These are phyloP conservation scores for Penicillium samsonianum DNA, from an alignment of 495 filamentous ascomycete species.

Conservation along the genomic window DNA sequence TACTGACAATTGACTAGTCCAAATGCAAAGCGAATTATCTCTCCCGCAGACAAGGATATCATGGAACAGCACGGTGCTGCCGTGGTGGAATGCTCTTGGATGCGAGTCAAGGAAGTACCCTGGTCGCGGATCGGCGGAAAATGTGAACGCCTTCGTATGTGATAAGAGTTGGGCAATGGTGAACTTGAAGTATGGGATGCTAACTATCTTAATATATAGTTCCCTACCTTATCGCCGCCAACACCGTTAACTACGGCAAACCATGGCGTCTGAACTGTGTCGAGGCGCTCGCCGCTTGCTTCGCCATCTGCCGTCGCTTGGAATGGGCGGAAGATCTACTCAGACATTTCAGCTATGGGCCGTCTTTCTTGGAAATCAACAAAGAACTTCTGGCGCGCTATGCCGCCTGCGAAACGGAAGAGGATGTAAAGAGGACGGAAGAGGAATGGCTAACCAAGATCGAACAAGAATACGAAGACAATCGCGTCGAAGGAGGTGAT, in stretches of 20 bases:
- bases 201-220: slow-evolving; percentile 40
- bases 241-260: slow-evolving; percentile 95
- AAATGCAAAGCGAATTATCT: slow-evolving; percentile 83
- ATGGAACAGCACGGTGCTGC: slow-evolving; percentile 89
- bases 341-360: slow-evolving; percentile 82
- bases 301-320: slow-evolving; percentile 84
- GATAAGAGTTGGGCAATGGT: slow-evolving; percentile 1
- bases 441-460: slow-evolving; percentile 84
- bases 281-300: slow-evolving; percentile 89
- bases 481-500: slow-evolving; percentile 58
- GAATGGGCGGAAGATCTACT: slow-evolving; percentile 88
- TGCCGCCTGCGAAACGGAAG: slow-evolving; percentile 77
- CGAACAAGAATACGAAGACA: slow-evolving; percentile 85
- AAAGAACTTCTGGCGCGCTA: slow-evolving; percentile 78
- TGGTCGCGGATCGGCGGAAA: slow-evolving; percentile 92
- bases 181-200: neutral
- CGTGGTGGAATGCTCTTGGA: slow-evolving; percentile 98
- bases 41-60: slow-evolving; percentile 74
- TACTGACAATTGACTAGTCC: slow-evolving; percentile 52
- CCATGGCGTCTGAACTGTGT: slow-evolving; percentile 94
- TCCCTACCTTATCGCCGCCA: slow-evolving; percentile 94
- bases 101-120: slow-evolving; percentile 84
- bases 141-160: slow-evolving; percentile 75
- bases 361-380: slow-evolving; percentile 88
- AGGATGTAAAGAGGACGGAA: slow-evolving; percentile 84